Base-by-base conservation (phyloP, 176 grass and related monocot genomes). In the Aegilops umbellulata region DNA sequence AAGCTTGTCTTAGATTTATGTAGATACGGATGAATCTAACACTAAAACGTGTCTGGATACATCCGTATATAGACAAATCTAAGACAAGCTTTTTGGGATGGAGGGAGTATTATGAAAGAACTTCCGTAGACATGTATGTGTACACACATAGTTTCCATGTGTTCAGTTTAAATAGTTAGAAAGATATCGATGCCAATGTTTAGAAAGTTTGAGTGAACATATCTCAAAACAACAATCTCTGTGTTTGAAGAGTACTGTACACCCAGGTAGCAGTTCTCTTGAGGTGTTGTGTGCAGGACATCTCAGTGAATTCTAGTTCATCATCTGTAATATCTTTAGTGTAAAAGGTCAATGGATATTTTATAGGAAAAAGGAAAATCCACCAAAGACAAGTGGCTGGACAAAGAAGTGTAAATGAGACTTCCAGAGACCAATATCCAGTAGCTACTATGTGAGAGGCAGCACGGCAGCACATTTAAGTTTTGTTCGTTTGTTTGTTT, bases 351-450 rank as follows among this genome's bases (percentile, higher is more conserved):
- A 8, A 24, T 57, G 15, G 41, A 38, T 62, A 10, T 62, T 79
- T n/a, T 34, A 30, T 6, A 2, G 25, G 73, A 72, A 83, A 79
- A 23, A 2, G 38, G 26, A 41, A n/a, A 84, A 22, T 74, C 25
- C 10, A 3, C 7, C 12, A 27, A 89, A 76, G 3, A 30, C 61
- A 36, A 69, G 63, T 68, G 62, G 2, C 26, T 75, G 36, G 38
- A 27, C 35, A 36, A 6, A 62, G 62, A 17, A 24, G 5, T 64
- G 10, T 76, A 58, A 61, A 15, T 46, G n/a, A 39, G 31, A 69
- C 61, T 87, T 87, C 60, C n/a, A 80, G 25, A 75, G 23, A 74
- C 71, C 39, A 86, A 51, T 42, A 15, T 55, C 58, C 30, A 63
- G 71, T 29, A 64, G 31, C 16, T 83, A 35, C 6, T 74, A 71